phyloP scores from a whole-genome alignment of 2,329 filamentous ascomycete genomes.

The Hypoxylon sp. region DNA sequence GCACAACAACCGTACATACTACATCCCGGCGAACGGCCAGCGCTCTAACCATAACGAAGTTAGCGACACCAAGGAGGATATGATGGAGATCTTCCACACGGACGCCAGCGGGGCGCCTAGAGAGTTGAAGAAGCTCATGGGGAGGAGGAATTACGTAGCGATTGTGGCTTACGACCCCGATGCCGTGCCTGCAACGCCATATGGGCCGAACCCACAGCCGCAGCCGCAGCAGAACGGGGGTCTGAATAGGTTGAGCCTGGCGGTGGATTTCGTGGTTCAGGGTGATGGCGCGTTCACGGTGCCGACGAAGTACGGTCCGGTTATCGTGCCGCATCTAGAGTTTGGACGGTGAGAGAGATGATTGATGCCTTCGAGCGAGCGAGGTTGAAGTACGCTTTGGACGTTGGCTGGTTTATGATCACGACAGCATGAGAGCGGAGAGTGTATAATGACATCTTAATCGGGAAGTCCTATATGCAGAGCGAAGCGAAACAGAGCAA shows the following conservation, averaged over 20 bases:
- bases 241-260: slow-evolving; percentile 81
- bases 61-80: slow-evolving; percentile 97
- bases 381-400: not conserved
- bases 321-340: slow-evolving; percentile 91
- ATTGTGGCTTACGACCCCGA: slow-evolving; percentile 96
- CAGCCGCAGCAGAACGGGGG: slow-evolving; percentile 60
- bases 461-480: not conserved
- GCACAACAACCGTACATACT: slow-evolving; percentile 94
- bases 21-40: slow-evolving; percentile 90
- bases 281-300: slow-evolving; percentile 84
- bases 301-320: slow-evolving; percentile 96
- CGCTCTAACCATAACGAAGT: slow-evolving; percentile 76
- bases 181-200: slow-evolving; percentile 63
- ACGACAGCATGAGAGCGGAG: not conserved
- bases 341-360: slow-evolving; percentile 70
- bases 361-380: not conserved
- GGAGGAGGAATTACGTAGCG: slow-evolving; percentile 90
- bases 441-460: slow-evolving; percentile 7
- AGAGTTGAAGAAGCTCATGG: slow-evolving; percentile 94
- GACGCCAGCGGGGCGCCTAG: slow-evolving; percentile 88
- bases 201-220: slow-evolving; percentile 50
- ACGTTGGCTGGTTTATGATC: not conserved
- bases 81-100: slow-evolving; percentile 99
- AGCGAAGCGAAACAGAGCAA: slow-evolving; percentile 1
- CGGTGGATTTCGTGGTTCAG: slow-evolving; percentile 97